A percentile compares a stretch with the other conserved stretches of the same genome.
phyloP scores from a whole-genome alignment of 2,329 filamentous ascomycete species.

The Penicillium corylophilum region DNA sequence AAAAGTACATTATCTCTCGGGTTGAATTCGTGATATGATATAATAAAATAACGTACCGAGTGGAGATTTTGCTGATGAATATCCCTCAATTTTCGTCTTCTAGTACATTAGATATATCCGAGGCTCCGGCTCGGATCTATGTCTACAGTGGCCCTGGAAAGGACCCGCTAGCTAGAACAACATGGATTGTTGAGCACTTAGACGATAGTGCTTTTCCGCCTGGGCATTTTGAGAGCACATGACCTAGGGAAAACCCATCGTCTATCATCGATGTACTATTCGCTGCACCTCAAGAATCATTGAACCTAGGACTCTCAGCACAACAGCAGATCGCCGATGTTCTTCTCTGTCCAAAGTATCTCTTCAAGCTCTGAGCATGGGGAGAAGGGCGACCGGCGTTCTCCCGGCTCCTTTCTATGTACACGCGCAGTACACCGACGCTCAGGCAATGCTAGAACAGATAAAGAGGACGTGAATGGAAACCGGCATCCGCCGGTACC shows the following conservation, averaged over 20 bases:
- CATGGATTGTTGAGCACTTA: not conserved
- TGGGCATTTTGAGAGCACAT: not conserved
- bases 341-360: not conserved
- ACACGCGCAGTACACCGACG: not conserved
- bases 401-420: not conserved
- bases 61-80: not conserved
- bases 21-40: not conserved
- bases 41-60: not conserved
- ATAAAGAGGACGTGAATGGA: not conserved
- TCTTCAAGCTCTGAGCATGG: not conserved
- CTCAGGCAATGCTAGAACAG: not conserved
- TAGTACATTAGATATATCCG: not conserved
- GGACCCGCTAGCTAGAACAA: not conserved
- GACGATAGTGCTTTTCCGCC: not conserved
- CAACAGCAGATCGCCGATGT: not conserved
- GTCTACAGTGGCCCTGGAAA: not conserved
- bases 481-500: not conserved
- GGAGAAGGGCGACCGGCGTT: not conserved
- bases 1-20: not conserved
- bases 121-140: not conserved
- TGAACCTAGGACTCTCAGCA: not conserved
- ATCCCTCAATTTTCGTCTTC: not conserved
- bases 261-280: not conserved
- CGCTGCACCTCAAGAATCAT: not conserved
- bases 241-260: not conserved